Evolutionary conservation across 1,139 yeast genomes (phyloP), one percentile per base, ranked within the genome.

Genomic region (Protomyces arabidopsidicola): DNA sequence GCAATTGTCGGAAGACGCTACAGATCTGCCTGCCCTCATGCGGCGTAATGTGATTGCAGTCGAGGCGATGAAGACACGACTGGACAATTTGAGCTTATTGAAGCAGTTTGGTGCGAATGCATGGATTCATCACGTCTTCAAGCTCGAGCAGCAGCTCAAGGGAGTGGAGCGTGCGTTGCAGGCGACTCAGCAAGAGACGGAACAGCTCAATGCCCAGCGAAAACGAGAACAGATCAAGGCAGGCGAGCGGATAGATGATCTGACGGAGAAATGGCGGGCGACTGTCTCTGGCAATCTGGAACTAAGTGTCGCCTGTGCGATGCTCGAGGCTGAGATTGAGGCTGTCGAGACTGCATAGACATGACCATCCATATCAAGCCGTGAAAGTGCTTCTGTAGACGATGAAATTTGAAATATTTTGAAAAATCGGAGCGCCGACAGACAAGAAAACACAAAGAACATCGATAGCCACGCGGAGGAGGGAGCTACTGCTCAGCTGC

Each of bases 211-310:
- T 18, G 45, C 53, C 12, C 57, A 60, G 39, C 31, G 63, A 18
- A 53, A 55, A 42, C 31, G 53, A 27, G 42, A 48, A n/a, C 56
- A 56, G 55, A 45, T 35, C 45, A 34, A 22, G 24, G 60, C 52
- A 14, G 60, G 42, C 18, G 65, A 34, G 48, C 20, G 5, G 6
- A 20, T 52, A n/a, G 55, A 45, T 10, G 34, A 39, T 39, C 39
- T 55, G 16, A 22, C 36, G n/a, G 62, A 39, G 36, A 24, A 18
- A 12, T 56, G 55, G 65, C 20, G 58, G 22, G 27, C 35, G 35
- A n/a, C 45, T 34, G 35, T 63, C 38, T 55, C 59, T n/a, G 48
- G 60, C 12, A 55, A 53, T 53, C 57, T 58, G 42, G 59, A 59
- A 55, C 42, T 45, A 18, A 48, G 38, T 36, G 65, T 45, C 34